phyloP scores from a whole-genome alignment of 495 filamentous ascomycete species.

The Entonaema liquescens region DNA sequence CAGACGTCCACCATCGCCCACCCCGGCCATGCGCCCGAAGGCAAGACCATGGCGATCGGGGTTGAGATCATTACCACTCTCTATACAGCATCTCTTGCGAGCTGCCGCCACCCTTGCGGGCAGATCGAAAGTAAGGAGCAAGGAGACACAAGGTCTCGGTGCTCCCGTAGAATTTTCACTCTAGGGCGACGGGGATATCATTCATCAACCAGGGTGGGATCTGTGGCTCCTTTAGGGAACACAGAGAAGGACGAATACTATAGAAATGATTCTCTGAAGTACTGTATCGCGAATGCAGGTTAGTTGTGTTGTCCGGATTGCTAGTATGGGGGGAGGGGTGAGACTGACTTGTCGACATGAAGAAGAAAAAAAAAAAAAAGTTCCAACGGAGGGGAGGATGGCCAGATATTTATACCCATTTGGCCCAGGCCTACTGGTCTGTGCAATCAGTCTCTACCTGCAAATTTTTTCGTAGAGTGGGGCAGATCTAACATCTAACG shows the following conservation, averaged over 20 bases:
- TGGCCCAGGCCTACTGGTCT: background rate
- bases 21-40: constrained; percentile 64
- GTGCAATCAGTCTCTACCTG: constrained; percentile 9
- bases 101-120: constrained; percentile 59
- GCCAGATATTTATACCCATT: constrained; percentile 45
- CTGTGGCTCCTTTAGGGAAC: constrained; percentile 76
- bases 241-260: constrained; percentile 83
- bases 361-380: constrained; percentile 45
- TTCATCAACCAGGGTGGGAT: constrained; percentile 71
- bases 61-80: constrained; percentile 73
- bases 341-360: constrained; percentile 44
- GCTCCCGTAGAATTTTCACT: constrained; percentile 59
- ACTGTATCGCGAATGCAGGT: constrained; percentile 20
- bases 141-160: constrained; percentile 32
- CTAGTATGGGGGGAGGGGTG: background rate
- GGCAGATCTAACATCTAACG: background rate
- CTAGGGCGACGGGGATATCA: constrained; percentile 67
- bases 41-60: constrained; percentile 59
- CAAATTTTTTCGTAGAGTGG: background rate
- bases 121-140: constrained; percentile 58
- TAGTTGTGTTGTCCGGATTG: constrained; percentile 6
- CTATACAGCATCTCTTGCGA: constrained; percentile 57
- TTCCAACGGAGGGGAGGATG: constrained; percentile 11
- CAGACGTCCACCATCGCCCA: constrained; percentile 71
- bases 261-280: constrained; percentile 75